Evolutionary conservation across 1,284 basidiomycete genomes (phyloP).

Genomic region (Ganoderma sinense): DNA sequence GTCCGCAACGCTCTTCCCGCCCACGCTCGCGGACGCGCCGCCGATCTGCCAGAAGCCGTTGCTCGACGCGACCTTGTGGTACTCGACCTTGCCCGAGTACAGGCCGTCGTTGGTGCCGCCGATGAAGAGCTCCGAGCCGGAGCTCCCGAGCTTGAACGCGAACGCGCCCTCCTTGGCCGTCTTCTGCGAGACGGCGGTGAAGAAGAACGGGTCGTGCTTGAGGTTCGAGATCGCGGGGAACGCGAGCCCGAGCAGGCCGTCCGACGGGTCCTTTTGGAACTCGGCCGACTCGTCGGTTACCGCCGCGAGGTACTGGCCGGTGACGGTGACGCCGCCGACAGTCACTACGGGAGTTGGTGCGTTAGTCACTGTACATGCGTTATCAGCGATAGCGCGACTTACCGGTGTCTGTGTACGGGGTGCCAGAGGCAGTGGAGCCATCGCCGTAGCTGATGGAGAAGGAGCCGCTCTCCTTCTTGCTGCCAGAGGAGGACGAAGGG

Average conservation of each 20-base stretch:
- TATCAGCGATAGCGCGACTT: neutral
- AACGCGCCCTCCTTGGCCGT: slow-evolving; percentile 46
- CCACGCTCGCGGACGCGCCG: slow-evolving; percentile 2
- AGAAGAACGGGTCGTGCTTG: slow-evolving; percentile 41
- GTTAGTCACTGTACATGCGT: slow-evolving; percentile 28
- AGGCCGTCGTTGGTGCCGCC: slow-evolving; percentile 50
- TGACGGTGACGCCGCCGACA: slow-evolving; percentile 26
- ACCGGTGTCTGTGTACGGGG: slow-evolving; percentile 46
- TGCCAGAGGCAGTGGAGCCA: slow-evolving; percentile 47
- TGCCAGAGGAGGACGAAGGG: slow-evolving; percentile 37
- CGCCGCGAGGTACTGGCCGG: slow-evolving; percentile 38
- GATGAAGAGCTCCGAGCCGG: slow-evolving; percentile 56
- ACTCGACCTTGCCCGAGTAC: slow-evolving; percentile 47
- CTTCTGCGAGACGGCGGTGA: slow-evolving; percentile 39
- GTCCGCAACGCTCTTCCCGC: neutral
- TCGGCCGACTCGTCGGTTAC: slow-evolving; percentile 36
- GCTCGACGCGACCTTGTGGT: slow-evolving; percentile 37
- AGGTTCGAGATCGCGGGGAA: slow-evolving; percentile 36
- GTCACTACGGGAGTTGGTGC: neutral
- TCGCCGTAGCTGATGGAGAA: slow-evolving; percentile 52
- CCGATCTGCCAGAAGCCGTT: slow-evolving; percentile 32
- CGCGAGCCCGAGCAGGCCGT: slow-evolving; percentile 40
- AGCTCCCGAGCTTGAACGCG: slow-evolving; percentile 52
- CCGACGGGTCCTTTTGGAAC: slow-evolving; percentile 31
- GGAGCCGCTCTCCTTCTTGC: slow-evolving; percentile 34